Evolutionary conservation across 495 filamentous ascomycete species (phyloP), one percentile per base, ranked within the genome.

Genomic region (Aspergillus nidulans): DNA sequence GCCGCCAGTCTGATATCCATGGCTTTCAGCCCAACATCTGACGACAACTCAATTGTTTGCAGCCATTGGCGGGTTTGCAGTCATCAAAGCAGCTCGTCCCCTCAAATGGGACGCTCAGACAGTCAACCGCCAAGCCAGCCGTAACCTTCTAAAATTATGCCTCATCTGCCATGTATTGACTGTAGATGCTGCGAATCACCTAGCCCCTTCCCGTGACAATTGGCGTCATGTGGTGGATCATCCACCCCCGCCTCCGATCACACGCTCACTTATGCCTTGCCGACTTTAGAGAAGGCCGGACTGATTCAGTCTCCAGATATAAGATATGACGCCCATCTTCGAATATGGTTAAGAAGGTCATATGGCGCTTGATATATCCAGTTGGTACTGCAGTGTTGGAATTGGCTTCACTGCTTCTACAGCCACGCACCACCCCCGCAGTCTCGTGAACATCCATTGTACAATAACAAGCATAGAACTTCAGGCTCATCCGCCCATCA

Each of bases 351-450:
- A 47, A 43, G 21, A 43, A 46, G 52, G 52, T 59, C 57, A 59
- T 52, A 47, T 13, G 57, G 38, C 43, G 45, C 30, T 18, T 19
- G 36, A 39, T 34, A 38, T 38, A 38, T 52, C 40, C 44, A 50
- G 55, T 55, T 57, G 48, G 38, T 26, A 28, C n/a, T 30, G 19
- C 12, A 24, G 18, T 25, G 36, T 43, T 23, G 39, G 23, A 7
- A 48, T 21, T 52, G 41, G 25, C 30, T 2, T 56, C 18, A 30
- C 23, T 50, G 42, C 20, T 38, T 58, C 30, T 54, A 53, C 52
- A 53, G 52, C 61, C 61, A 64, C 58, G 58, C 61, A 55, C 58
- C 49, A 56, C 61, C 62, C 62, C 62, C 62, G 62, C 62, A 63
- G 57, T 63, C 57, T 52, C 48, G 55, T 63, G 58, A 61, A 56